Conservation (phyloP, 495 filamentous ascomycete species). For the Terfezia claveryi region DNA sequence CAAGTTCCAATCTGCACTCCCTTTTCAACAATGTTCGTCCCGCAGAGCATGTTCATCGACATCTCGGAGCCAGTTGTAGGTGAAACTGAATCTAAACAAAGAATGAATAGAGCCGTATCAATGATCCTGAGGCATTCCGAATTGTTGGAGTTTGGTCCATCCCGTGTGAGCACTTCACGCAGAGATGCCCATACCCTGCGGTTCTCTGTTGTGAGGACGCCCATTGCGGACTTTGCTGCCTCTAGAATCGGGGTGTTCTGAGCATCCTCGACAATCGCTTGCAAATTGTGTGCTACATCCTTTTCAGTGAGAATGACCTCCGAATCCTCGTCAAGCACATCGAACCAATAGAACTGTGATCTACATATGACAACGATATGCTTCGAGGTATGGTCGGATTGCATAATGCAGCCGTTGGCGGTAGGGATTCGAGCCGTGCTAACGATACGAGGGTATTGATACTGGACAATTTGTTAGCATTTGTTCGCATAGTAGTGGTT, state of each 20-base stretch:
- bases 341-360: slow-evolving; percentile 98
- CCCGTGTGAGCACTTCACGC: slow-evolving; percentile 69
- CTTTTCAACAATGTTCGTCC: slow-evolving; percentile 71
- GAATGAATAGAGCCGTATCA: slow-evolving; percentile 76
- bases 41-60: slow-evolving; percentile 95
- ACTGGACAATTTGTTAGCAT: slow-evolving; percentile 20
- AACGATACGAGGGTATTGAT: slow-evolving; percentile 89
- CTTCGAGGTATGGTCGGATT: slow-evolving; percentile 69
- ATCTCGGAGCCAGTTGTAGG: slow-evolving; percentile 56
- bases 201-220: slow-evolving; percentile 90
- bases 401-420: slow-evolving; percentile 87
- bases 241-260: slow-evolving; percentile 74
- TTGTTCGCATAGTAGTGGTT: neutral
- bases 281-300: slow-evolving; percentile 75
- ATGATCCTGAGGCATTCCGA: slow-evolving; percentile 85
- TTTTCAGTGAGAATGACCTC: slow-evolving; percentile 96
- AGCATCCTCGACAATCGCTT: slow-evolving; percentile 81
- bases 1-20: slow-evolving; percentile 94
- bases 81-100: slow-evolving; percentile 83
- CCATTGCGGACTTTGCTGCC: slow-evolving; percentile 78
- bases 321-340: slow-evolving; percentile 81
- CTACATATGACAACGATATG: slow-evolving; percentile 88
- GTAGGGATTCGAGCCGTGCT: slow-evolving; percentile 89
- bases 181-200: slow-evolving; percentile 86
- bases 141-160: slow-evolving; percentile 64